A percentile compares a stretch with the other conserved stretches of the same genome.
Evolutionary conservation across 768 basidiomycete genomes (phyloP).

Genomic region (Termitomyces sp.): DNA sequence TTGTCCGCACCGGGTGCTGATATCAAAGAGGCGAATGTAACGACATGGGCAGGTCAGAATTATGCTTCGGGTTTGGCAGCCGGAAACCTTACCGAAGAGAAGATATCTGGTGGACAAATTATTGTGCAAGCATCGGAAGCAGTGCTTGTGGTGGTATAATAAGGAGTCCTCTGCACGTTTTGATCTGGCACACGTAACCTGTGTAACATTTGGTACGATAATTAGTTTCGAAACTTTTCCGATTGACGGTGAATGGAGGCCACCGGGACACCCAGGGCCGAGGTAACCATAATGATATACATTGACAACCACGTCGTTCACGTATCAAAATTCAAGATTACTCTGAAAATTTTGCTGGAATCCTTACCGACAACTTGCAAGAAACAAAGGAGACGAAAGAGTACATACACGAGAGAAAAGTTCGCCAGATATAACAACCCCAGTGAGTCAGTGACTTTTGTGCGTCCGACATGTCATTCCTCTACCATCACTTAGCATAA

Average conservation of each 20-base stretch:
- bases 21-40: constrained; percentile 37
- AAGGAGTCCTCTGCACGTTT: background rate
- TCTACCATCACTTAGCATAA: background rate
- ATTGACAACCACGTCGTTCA: too few species aligned
- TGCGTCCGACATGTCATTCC: constrained; percentile 53
- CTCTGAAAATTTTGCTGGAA: too few species aligned
- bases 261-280: too few species aligned
- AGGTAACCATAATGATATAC: too few species aligned
- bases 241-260: too few species aligned
- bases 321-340: too few species aligned
- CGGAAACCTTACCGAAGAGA: constrained; percentile 38
- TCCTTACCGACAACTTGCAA: too few species aligned
- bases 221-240: background rate
- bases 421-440: constrained; percentile 19
- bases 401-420: constrained; percentile 35
- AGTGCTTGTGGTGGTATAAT: constrained; percentile 26
- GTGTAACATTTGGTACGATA: background rate
- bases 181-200: background rate
- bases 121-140: constrained; percentile 35
- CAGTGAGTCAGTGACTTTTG: constrained; percentile 3
- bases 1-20: constrained; percentile 48
- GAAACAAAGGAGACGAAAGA: constrained; percentile 25
- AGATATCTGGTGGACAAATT: constrained; percentile 27
- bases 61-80: constrained; percentile 38
- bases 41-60: constrained; percentile 49